Evolutionary conservation across 495 filamentous ascomycete species (phyloP).

Genomic region (Clavariopsis aquatica): DNA sequence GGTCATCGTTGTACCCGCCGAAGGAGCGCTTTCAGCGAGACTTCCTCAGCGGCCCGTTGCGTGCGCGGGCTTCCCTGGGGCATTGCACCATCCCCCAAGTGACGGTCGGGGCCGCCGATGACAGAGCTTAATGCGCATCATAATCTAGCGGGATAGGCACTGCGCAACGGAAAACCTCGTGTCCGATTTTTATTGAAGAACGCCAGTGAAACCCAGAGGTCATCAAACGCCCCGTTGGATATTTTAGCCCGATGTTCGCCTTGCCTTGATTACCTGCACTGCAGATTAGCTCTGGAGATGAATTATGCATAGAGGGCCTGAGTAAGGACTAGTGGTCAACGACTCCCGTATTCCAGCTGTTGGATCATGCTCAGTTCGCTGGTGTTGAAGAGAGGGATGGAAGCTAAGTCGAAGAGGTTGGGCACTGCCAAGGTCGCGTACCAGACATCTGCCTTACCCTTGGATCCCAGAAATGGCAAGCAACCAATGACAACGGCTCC

Average conservation of each 20-base stretch:
- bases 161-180: neutral
- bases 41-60: neutral
- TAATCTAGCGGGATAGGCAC: neutral
- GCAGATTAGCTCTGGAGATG: neutral
- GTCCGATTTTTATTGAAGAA: neutral
- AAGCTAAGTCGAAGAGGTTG: neutral
- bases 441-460: neutral
- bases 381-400: neutral
- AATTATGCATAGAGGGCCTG: neutral
- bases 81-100: too few relatives aligned
- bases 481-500: neutral
- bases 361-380: neutral
- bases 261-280: neutral
- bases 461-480: neutral
- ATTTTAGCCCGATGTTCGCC: neutral
- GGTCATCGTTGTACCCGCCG: neutral
- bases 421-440: neutral
- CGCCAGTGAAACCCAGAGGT: neutral
- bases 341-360: neutral
- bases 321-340: neutral
- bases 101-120: neutral
- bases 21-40: neutral
- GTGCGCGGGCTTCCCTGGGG: neutral
- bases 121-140: neutral
- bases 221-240: conserved; percentile 22